These are phyloP conservation scores for Boletellus emodensis DNA, from an alignment of 768 basidiomycete species.

Conservation along the genomic window DNA sequence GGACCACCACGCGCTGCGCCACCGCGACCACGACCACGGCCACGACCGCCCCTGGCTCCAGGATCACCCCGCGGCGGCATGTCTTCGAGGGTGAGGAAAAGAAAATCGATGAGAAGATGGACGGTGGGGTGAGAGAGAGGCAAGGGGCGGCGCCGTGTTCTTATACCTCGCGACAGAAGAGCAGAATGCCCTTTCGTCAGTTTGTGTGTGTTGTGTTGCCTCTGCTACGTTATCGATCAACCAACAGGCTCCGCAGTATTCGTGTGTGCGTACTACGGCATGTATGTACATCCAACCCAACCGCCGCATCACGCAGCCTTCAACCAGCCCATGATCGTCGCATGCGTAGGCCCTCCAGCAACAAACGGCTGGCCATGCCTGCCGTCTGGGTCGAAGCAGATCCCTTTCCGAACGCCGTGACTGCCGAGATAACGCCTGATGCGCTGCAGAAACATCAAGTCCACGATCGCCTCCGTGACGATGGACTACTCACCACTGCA, in stretches of 20 bases:
- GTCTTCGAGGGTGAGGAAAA: neutral
- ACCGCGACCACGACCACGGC: constrained; percentile 18
- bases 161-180: constrained; percentile 14
- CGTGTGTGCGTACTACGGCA: neutral
- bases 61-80: constrained; percentile 40
- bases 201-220: constrained; percentile 28
- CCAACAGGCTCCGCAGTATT: no score
- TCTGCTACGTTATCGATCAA: constrained; percentile 21
- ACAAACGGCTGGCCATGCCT: constrained; percentile 61
- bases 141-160: constrained; percentile 6
- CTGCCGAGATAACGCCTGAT: constrained; percentile 70
- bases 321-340: constrained; percentile 63
- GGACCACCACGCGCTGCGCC: constrained; percentile 29
- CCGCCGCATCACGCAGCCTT: constrained; percentile 16
- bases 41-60: constrained; percentile 22
- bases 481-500: constrained; percentile 47
- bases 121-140: constrained; percentile 13
- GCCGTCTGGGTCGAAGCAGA: constrained; percentile 61
- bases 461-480: neutral
- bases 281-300: constrained; percentile 12
- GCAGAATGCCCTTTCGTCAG: neutral
- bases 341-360: constrained; percentile 47
- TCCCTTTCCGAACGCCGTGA: constrained; percentile 66
- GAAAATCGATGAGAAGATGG: constrained; percentile 10
- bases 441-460: constrained; percentile 40